phyloP scores from a whole-genome alignment of 2,329 filamentous ascomycete genomes.

The Sporothrix humicola region DNA sequence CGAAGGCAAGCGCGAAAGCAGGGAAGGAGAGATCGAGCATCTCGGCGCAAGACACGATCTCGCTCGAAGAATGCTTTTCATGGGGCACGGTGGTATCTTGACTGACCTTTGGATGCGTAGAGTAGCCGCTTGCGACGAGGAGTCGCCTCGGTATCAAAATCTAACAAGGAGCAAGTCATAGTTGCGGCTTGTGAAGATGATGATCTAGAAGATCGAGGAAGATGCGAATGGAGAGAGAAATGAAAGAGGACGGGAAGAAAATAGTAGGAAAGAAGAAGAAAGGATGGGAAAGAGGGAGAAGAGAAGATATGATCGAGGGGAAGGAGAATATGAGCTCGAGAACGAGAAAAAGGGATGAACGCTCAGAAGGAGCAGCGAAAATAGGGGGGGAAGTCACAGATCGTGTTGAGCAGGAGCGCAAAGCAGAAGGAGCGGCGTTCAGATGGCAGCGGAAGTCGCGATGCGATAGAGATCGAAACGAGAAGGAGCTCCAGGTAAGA shows the following conservation, averaged over 20 bases:
- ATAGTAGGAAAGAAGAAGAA: neutral
- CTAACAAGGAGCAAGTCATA: constrained; percentile 11
- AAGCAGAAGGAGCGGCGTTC: constrained; percentile 10
- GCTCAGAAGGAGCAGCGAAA: neutral
- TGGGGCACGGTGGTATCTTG: neutral
- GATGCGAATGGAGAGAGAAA: neutral
- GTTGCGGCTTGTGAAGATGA: constrained; percentile 7
- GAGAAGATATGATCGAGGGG: neutral
- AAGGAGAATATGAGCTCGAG: neutral
- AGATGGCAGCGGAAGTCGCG: neutral
- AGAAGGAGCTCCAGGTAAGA: constrained; percentile 1
- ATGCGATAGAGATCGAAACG: constrained; percentile 1
- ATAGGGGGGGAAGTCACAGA: neutral
- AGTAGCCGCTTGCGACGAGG: constrained; percentile 30
- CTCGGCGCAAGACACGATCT: neutral
- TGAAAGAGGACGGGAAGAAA: neutral
- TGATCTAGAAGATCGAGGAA: neutral
- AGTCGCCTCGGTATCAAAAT: constrained; percentile 29
- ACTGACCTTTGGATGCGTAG: neutral
- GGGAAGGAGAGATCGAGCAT: neutral
- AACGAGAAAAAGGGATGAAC: neutral
- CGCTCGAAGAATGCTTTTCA: too few species aligned
- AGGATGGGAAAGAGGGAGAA: neutral
- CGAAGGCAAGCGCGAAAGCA: neutral
- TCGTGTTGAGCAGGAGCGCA: neutral